Percentiles rank a stretch among this genome's conserved stretches.
Conservation (phyloP, 768 basidiomycete genomes). For the Glaciozyma martinii region DNA sequence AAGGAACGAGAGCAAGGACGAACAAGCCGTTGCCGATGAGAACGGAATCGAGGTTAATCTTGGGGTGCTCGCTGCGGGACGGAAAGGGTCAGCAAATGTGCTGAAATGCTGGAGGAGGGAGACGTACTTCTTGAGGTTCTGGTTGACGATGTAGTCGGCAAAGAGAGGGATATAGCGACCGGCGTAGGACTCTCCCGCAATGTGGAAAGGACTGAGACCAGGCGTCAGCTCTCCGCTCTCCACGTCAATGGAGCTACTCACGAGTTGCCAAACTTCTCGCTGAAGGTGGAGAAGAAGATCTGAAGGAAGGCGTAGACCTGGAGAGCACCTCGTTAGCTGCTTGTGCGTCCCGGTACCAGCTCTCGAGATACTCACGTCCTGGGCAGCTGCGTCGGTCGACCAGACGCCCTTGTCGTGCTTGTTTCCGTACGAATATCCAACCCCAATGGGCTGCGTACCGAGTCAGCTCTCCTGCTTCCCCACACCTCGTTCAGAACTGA, state of each 20-base stretch:
- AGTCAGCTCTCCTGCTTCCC: too few species aligned
- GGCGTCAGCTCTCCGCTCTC: constrained; percentile 10
- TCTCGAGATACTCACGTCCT: constrained; percentile 46
- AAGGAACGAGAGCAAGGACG: constrained; percentile 61
- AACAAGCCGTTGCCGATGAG: constrained; percentile 71
- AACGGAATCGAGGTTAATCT: constrained; percentile 48
- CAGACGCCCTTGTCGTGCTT: constrained; percentile 50
- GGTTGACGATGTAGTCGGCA: constrained; percentile 57
- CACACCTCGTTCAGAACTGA: background rate
- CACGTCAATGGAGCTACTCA: background rate
- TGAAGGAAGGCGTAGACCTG: constrained; percentile 64
- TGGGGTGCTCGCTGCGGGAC: constrained; percentile 9
- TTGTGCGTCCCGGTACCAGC: background rate
- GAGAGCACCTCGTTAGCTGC: background rate
- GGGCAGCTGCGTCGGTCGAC: constrained; percentile 73
- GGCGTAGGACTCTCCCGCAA: constrained; percentile 45
- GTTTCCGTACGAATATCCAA: constrained; percentile 79
- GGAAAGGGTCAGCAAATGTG: background rate
- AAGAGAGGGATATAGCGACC: constrained; percentile 79
- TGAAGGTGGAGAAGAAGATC: constrained; percentile 65
- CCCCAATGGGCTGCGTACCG: constrained; percentile 56
- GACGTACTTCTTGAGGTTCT: constrained; percentile 54
- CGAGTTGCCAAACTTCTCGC: constrained; percentile 39
- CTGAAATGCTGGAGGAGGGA: constrained; percentile 17
- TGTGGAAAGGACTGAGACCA: constrained; percentile 41